A percentile compares a stretch with the other conserved stretches of the same genome.
Evolutionary conservation across 2,329 filamentous ascomycete genomes (phyloP).

Genomic region (Diaporthe capsici): DNA sequence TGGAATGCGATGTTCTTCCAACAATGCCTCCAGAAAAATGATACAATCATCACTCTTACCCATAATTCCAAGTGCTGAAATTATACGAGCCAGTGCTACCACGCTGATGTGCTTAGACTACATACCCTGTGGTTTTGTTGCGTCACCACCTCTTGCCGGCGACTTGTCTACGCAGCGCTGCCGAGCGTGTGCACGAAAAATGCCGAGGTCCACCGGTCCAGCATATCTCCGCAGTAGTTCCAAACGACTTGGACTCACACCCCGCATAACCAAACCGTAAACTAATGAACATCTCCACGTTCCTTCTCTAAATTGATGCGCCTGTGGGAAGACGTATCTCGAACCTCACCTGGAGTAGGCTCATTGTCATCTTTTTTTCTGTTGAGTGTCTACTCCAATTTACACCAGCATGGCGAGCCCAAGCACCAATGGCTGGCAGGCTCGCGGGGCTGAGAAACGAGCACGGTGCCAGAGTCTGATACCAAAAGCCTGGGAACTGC

Average conservation of each 20-base stretch:
- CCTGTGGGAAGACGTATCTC: not conserved
- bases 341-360: not conserved
- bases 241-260: not conserved
- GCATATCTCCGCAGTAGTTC: constrained; percentile 9
- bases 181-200: not conserved
- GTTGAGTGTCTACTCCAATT: not conserved
- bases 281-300: not conserved
- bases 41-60: too few relatives aligned
- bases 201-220: constrained; percentile 25
- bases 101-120: too few relatives aligned
- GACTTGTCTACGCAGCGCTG: not conserved
- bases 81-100: too few relatives aligned
- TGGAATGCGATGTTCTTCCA: too few relatives aligned
- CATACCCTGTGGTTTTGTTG: not conserved
- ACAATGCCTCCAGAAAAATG: too few relatives aligned
- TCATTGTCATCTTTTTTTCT: not conserved
- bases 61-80: not conserved
- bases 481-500: constrained; percentile 37
- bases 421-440: constrained; percentile 27
- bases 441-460: constrained; percentile 33
- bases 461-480: constrained; percentile 22
- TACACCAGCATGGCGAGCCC: not conserved
- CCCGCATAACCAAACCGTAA: not conserved
- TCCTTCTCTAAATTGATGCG: too few relatives aligned
- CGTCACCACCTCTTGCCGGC: not conserved